phyloP scores from a whole-genome alignment of 768 basidiomycete species.

The Boletus patriciae region DNA sequence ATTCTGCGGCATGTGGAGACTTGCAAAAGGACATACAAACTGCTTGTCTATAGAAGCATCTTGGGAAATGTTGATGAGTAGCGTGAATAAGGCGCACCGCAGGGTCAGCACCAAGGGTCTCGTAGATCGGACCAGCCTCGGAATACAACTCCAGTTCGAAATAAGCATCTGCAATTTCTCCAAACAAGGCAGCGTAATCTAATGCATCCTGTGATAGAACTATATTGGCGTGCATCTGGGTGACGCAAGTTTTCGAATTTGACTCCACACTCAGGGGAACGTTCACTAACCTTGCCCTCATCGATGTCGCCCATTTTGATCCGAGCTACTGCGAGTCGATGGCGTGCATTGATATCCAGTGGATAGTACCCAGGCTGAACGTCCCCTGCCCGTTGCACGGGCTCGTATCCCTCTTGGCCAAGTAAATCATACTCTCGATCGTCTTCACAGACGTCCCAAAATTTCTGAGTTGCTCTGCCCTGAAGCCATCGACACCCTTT shows the following conservation, averaged over 20 bases:
- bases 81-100: constrained; percentile 47
- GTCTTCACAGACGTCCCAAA: constrained; percentile 82
- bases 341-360: constrained; percentile 49
- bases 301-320: constrained; percentile 76
- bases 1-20: constrained; percentile 82
- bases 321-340: constrained; percentile 79
- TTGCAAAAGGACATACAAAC: constrained; percentile 67
- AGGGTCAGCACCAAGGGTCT: constrained; percentile 70
- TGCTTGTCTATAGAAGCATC: constrained; percentile 58
- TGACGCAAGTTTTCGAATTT: background rate
- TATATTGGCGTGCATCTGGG: constrained; percentile 72
- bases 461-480: constrained; percentile 65
- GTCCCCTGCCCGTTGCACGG: constrained; percentile 42
- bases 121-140: constrained; percentile 80
- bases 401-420: constrained; percentile 52
- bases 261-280: background rate
- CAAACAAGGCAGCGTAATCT: constrained; percentile 77
- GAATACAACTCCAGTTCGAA: constrained; percentile 67
- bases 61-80: background rate
- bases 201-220: constrained; percentile 70
- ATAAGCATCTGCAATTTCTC: constrained; percentile 84
- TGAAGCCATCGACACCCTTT: constrained; percentile 90
- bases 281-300: constrained; percentile 70
- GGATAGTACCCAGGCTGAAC: constrained; percentile 50
- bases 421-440: constrained; percentile 79